Evolutionary conservation across 257 asterid genomes (phyloP).

Genomic region (Capsicum rhomboideum): DNA sequence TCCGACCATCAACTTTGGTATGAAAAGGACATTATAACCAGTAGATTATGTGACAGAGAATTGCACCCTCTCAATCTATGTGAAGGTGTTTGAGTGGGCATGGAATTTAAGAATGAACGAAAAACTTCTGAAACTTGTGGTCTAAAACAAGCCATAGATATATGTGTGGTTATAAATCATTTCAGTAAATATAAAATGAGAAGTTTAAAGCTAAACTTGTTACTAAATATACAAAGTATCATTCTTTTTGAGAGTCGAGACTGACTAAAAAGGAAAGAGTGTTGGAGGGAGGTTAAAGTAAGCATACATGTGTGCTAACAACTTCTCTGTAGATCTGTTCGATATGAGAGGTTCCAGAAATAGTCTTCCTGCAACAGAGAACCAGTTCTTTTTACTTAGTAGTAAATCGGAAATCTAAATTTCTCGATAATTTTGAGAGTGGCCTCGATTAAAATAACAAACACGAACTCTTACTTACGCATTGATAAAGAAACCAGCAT

Average conservation of each 20-base stretch:
- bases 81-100: neutral
- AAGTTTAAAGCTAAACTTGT: neutral
- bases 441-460: too few species aligned
- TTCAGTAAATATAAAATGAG: neutral
- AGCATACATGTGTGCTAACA: slow-evolving; percentile 58
- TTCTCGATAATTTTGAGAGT: neutral
- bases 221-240: neutral
- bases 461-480: slow-evolving; percentile 28
- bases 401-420: neutral
- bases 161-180: neutral
- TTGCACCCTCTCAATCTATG: neutral
- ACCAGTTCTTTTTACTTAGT: neutral
- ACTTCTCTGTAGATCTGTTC: slow-evolving; percentile 51
- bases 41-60: neutral
- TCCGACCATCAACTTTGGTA: neutral
- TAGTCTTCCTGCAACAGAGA: slow-evolving; percentile 46
- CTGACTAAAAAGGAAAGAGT: neutral
- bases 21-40: neutral
- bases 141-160: neutral
- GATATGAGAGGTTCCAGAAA: slow-evolving; percentile 57
- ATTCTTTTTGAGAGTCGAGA: neutral
- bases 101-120: neutral
- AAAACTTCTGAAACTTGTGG: neutral
- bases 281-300: too few species aligned
- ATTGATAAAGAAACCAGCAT: slow-evolving; percentile 37